Evolutionary conservation across 495 filamentous ascomycete genomes (phyloP).

Genomic region (Penicillium chermesinum): DNA sequence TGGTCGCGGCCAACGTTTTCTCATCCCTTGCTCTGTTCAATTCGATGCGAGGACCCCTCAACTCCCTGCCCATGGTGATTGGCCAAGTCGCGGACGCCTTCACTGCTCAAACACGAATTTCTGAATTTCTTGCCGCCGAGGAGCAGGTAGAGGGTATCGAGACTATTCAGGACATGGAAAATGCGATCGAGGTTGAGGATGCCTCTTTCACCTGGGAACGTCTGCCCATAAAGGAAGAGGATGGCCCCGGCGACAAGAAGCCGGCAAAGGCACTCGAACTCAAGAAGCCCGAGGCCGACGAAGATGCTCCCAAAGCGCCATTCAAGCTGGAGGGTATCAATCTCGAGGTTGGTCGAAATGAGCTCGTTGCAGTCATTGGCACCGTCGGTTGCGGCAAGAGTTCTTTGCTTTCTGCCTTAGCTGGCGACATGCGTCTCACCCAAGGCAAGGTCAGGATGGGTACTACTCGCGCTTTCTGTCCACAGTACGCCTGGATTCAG

Average conservation of each 20-base stretch:
- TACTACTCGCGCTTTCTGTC: constrained; percentile 79
- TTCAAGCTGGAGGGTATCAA: constrained; percentile 76
- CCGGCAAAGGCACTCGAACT: constrained; percentile 18
- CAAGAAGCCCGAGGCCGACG: constrained; percentile 35
- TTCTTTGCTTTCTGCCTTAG: constrained; percentile 82
- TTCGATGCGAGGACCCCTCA: constrained; percentile 79
- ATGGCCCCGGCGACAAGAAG: constrained; percentile 39
- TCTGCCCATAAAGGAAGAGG: constrained; percentile 57
- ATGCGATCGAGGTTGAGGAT: constrained; percentile 66
- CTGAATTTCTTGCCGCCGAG: constrained; percentile 81
- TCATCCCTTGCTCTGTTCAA: constrained; percentile 94
- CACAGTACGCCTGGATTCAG: constrained; percentile 97
- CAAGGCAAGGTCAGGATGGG: constrained; percentile 67
- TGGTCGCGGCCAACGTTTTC: constrained; percentile 76
- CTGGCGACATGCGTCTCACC: constrained; percentile 89
- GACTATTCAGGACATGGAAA: constrained; percentile 53
- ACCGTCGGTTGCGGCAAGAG: constrained; percentile 89
- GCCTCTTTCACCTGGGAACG: constrained; percentile 94
- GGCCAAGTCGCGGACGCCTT: constrained; percentile 85
- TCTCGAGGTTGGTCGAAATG: constrained; percentile 69
- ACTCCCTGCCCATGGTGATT: constrained; percentile 81
- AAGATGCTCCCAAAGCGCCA: constrained; percentile 61
- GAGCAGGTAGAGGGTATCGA: constrained; percentile 72
- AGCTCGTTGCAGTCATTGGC: constrained; percentile 87
- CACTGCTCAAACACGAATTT: constrained; percentile 75